These are phyloP conservation scores for Candida oleophila DNA, from an alignment of 805 yeast genomes.

Conservation along the genomic window DNA sequence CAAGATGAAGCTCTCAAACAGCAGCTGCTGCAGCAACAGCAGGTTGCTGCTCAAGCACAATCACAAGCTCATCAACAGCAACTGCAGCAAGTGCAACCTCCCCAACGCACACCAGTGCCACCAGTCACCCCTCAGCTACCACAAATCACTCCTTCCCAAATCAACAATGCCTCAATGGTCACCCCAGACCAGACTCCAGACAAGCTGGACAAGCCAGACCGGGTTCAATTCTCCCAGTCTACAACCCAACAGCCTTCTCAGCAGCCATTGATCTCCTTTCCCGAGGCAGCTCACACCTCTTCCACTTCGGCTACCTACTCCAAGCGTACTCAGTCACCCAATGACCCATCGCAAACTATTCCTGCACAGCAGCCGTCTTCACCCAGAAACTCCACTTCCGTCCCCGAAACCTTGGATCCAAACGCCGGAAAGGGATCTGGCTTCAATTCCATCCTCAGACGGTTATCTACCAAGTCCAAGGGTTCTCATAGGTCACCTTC, in stretches of 20 bases:
- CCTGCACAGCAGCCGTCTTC: constrained; percentile 29
- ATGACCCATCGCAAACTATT: constrained; percentile 9
- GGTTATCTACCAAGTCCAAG: constrained; percentile 31
- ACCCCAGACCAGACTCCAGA: constrained; percentile 13
- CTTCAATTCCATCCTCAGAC: constrained; percentile 36
- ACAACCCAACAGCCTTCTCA: constrained; percentile 9
- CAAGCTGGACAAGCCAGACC: neutral
- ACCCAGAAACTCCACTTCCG: constrained; percentile 19
- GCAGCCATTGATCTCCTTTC: constrained; percentile 11
- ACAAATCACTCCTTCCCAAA: constrained; percentile 12
- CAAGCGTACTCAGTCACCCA: constrained; percentile 13
- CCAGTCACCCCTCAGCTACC: constrained; percentile 5
- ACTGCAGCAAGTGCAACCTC: constrained; percentile 9
- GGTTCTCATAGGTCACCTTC: neutral
- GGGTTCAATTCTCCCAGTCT: neutral
- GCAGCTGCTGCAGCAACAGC: constrained; percentile 13
- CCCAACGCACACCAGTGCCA: constrained; percentile 9
- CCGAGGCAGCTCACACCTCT: constrained; percentile 42
- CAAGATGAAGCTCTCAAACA: constrained; percentile 8
- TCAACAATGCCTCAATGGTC: no score
- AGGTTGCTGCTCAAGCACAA: constrained; percentile 14
- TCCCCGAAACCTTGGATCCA: constrained; percentile 33
- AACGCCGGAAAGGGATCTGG: constrained; percentile 24
- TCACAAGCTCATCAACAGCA: constrained; percentile 13
- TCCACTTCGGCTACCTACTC: constrained; percentile 14